Evolutionary conservation across 805 yeast species (phyloP).

Genomic region (Candida broadrunensis): DNA sequence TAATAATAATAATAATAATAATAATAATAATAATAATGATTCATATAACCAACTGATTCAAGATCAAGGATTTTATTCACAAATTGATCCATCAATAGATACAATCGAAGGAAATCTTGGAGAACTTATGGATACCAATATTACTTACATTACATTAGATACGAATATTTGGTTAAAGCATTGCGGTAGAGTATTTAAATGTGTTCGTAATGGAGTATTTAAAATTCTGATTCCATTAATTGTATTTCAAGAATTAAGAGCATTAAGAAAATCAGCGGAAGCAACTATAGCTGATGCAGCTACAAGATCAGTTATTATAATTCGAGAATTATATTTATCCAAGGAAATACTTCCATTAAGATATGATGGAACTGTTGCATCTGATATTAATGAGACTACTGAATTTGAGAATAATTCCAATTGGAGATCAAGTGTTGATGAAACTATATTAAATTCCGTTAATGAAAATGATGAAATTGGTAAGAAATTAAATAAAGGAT

Average conservation of each 20-base stretch:
- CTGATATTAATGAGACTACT: constrained; percentile 65
- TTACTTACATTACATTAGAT: constrained; percentile 64
- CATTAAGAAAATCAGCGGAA: constrained; percentile 67
- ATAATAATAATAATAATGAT: neutral
- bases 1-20: neutral
- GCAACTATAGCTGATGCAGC: constrained; percentile 77
- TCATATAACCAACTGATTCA: neutral
- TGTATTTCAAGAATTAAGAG: constrained; percentile 74
- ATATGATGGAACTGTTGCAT: constrained; percentile 67
- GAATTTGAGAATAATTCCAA: constrained; percentile 72
- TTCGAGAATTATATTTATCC: constrained; percentile 62
- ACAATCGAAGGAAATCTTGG: constrained; percentile 49
- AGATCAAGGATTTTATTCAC: neutral
- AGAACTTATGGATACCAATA: constrained; percentile 51
- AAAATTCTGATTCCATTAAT: constrained; percentile 66
- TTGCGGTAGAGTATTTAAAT: constrained; percentile 72
- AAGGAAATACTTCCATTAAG: constrained; percentile 56
- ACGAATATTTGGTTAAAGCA: constrained; percentile 81
- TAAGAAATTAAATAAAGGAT: constrained; percentile 39
- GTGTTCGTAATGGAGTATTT: constrained; percentile 58
- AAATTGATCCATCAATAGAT: neutral
- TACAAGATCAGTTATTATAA: constrained; percentile 72
- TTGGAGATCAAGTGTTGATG: constrained; percentile 74
- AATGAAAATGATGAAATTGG: constrained; percentile 40
- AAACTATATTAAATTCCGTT: constrained; percentile 55